Percentiles rank a stretch among this genome's conserved stretches.
Evolutionary conservation across 805 yeast species (phyloP).

Genomic region (Nadsonia fulvescens): DNA sequence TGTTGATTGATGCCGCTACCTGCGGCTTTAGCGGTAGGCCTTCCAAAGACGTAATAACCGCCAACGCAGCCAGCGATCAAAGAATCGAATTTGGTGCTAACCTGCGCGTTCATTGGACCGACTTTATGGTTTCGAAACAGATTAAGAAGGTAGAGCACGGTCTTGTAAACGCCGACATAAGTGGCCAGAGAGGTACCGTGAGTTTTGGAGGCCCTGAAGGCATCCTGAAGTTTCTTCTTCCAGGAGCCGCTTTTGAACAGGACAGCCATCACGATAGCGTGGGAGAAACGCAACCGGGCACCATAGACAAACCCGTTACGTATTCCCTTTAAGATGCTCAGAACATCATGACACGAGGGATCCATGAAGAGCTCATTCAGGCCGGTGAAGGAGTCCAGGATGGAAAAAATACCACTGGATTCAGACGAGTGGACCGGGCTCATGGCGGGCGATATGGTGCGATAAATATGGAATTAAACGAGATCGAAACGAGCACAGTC

Average conservation of each 20-base stretch:
- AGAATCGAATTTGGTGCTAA: no score
- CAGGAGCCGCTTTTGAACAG: slow-evolving; percentile 35
- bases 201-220: slow-evolving; percentile 32
- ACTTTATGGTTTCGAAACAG: slow-evolving; percentile 8
- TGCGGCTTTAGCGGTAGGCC: slow-evolving; percentile 10
- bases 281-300: slow-evolving; percentile 42
- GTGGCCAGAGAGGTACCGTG: slow-evolving; percentile 39
- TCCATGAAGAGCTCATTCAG: slow-evolving; percentile 15
- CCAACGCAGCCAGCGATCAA: slow-evolving; percentile 23
- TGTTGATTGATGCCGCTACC: slow-evolving; percentile 42
- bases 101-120: slow-evolving; percentile 8
- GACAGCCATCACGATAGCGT: slow-evolving; percentile 42
- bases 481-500: no score
- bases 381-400: no score
- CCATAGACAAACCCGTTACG: slow-evolving; percentile 41
- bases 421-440: no score
- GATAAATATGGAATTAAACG: no score
- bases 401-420: no score
- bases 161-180: slow-evolving; percentile 37
- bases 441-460: no score
- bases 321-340: slow-evolving; percentile 23
- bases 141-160: slow-evolving; percentile 11
- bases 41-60: slow-evolving; percentile 26
- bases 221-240: slow-evolving; percentile 26
- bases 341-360: slow-evolving; percentile 20